Evolutionary conservation across 2,329 filamentous ascomycete genomes (phyloP).

Genomic region (Colletotrichum echinochloae): DNA sequence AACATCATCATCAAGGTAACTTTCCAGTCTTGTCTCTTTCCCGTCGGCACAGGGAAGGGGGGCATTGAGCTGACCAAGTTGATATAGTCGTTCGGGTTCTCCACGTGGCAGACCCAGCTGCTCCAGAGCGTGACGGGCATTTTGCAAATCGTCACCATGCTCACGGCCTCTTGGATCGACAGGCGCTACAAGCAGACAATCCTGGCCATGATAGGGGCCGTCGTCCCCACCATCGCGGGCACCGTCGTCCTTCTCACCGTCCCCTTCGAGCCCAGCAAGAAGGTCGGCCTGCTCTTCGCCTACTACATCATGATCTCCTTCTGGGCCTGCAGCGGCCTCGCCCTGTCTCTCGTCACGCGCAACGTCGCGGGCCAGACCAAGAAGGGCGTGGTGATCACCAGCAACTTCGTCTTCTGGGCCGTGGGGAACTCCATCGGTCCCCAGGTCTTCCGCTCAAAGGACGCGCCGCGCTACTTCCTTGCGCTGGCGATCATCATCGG

Average conservation of each 20-base stretch:
- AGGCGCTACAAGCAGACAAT: conserved; percentile 77
- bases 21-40: not conserved
- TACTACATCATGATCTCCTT: conserved; percentile 61
- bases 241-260: conserved; percentile 54
- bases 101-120: conserved; percentile 75
- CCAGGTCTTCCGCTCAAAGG: conserved; percentile 51
- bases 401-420: conserved; percentile 57
- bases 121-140: conserved; percentile 80
- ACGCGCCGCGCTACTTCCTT: conserved; percentile 50
- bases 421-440: conserved; percentile 57
- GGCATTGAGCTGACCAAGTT: not conserved
- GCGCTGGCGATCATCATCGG: conserved; percentile 20
- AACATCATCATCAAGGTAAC: conserved; percentile 75
- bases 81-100: conserved; percentile 73
- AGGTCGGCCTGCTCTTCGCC: conserved; percentile 52
- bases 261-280: conserved; percentile 48
- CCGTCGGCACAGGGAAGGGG: too few species aligned
- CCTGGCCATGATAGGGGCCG: conserved; percentile 72
- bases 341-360: conserved; percentile 55
- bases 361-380: conserved; percentile 59
- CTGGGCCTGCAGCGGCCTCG: conserved; percentile 55
- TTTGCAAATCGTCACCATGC: conserved; percentile 77
- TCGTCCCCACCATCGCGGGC: conserved; percentile 66
- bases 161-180: conserved; percentile 75
- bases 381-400: conserved; percentile 55